Evolutionary conservation across 1,284 basidiomycete species (phyloP).

Genomic region (Sporisorium exsertum): DNA sequence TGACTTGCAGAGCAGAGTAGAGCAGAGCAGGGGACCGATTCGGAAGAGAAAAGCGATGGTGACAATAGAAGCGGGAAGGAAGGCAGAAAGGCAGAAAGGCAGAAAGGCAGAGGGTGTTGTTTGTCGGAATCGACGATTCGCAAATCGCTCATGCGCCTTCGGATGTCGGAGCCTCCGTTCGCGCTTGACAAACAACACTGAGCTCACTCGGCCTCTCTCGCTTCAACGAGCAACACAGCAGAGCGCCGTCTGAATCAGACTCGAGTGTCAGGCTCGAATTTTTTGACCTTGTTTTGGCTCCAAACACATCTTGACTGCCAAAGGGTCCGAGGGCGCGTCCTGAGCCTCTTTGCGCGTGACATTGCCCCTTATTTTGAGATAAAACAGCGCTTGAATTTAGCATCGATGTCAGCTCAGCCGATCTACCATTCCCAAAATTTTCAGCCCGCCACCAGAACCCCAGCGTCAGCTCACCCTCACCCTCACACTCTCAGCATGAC

Average conservation of each 20-base stretch:
- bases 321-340: too few species aligned
- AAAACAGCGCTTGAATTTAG: not conserved
- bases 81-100: not conserved
- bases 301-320: too few species aligned
- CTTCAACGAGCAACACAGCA: too few species aligned
- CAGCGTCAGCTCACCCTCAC: not conserved
- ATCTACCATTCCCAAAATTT: too few species aligned
- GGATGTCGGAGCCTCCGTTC: slow-evolving; percentile 9
- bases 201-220: not conserved
- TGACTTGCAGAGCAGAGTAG: not conserved
- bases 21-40: not conserved
- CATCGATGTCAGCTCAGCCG: not conserved
- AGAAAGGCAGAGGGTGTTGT: too few species aligned
- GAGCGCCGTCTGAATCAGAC: too few species aligned
- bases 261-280: too few species aligned
- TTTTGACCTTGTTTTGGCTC: too few species aligned
- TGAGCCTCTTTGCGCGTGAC: too few species aligned
- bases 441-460: too few species aligned
- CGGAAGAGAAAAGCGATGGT: not conserved
- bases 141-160: not conserved
- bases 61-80: not conserved
- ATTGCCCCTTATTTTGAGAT: not conserved
- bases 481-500: not conserved
- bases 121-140: not conserved
- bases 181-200: slow-evolving; percentile 18